Conservation (phyloP, 345 rosid species). For the Hypericum androsaemum region DNA sequence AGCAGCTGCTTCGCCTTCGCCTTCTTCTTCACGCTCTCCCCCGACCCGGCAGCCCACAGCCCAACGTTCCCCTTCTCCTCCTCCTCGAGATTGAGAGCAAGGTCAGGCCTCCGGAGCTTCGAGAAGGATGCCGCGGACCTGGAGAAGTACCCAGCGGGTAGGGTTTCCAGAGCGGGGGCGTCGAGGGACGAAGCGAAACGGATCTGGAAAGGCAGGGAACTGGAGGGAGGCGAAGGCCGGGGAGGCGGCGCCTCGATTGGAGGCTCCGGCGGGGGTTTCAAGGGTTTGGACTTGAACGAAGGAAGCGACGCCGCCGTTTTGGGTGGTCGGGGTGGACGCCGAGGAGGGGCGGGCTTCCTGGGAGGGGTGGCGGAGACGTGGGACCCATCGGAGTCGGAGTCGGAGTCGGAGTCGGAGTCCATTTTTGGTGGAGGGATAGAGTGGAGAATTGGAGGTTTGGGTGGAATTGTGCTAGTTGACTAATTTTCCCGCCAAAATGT, state of each 20-base stretch:
- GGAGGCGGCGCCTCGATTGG: constrained; percentile 12
- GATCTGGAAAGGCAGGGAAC: constrained; percentile 48
- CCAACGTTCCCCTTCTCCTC: constrained; percentile 6
- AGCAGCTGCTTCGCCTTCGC: constrained; percentile 19
- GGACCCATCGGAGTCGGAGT: constrained; percentile 81
- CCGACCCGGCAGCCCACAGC: constrained; percentile 3
- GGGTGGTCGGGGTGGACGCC: constrained; percentile 8
- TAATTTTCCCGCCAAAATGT: constrained; percentile 37
- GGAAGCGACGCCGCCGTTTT: constrained; percentile 14
- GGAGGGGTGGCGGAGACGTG: constrained; percentile 92
- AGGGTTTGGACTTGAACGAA: constrained; percentile 18
- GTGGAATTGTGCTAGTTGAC: background rate
- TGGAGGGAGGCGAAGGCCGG: constrained; percentile 22
- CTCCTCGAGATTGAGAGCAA: constrained; percentile 32
- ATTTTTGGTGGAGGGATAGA: constrained; percentile 14
- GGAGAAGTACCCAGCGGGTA: constrained; percentile 50
- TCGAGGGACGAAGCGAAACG: constrained; percentile 26
- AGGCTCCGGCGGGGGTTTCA: constrained; percentile 18
- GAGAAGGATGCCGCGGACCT: constrained; percentile 46
- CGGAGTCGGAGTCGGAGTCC: constrained; percentile 53
- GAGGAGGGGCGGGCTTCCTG: constrained; percentile 28
- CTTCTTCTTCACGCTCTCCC: background rate
- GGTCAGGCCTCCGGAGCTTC: constrained; percentile 30
- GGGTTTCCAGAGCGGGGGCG: constrained; percentile 23
- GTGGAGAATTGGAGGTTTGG: background rate